These are phyloP conservation scores for Xylaria sp. DNA, from an alignment of 2,329 filamentous ascomycete species.

Conservation along the genomic window DNA sequence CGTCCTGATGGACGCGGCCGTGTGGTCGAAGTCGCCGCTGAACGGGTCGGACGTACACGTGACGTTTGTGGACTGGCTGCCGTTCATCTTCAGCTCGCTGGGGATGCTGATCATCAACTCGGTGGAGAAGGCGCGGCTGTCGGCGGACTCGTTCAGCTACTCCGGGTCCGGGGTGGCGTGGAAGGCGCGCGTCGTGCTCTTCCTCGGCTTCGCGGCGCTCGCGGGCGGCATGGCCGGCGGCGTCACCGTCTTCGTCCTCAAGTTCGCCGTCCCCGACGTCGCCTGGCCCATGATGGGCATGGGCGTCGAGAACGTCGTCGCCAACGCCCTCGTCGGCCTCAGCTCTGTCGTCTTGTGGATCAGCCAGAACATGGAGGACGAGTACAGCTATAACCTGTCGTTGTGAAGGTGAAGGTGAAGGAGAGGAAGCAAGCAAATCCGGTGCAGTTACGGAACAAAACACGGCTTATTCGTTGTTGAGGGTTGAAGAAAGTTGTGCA, in stretches of 20 bases:
- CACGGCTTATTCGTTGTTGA: no score
- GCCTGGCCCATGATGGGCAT: conserved; percentile 64
- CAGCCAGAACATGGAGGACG: conserved; percentile 73
- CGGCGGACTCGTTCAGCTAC: conserved; percentile 65
- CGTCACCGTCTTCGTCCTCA: conserved; percentile 69
- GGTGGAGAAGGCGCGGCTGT: conserved; percentile 67
- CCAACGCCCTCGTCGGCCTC: conserved; percentile 64
- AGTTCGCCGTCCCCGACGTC: conserved; percentile 61
- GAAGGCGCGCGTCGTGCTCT: conserved; percentile 70
- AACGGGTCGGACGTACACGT: conserved; percentile 66
- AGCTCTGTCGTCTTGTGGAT: conserved; percentile 69
- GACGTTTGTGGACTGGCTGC: conserved; percentile 71
- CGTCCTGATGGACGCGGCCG: conserved; percentile 67
- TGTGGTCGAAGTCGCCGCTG: conserved; percentile 64
- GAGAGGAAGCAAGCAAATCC: neutral
- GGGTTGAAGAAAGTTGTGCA: no score
- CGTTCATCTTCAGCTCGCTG: conserved; percentile 66
- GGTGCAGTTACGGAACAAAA: no score
- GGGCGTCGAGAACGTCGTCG: conserved; percentile 68
- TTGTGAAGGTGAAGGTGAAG: conserved; percentile 46
- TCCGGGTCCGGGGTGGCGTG: conserved; percentile 65
- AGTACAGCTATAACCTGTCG: conserved; percentile 69
- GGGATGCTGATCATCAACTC: conserved; percentile 74
- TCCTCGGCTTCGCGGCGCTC: conserved; percentile 66
- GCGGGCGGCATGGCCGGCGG: conserved; percentile 71